Conservation (phyloP, 331 rosid species). For the Phaseolus coccineus region DNA sequence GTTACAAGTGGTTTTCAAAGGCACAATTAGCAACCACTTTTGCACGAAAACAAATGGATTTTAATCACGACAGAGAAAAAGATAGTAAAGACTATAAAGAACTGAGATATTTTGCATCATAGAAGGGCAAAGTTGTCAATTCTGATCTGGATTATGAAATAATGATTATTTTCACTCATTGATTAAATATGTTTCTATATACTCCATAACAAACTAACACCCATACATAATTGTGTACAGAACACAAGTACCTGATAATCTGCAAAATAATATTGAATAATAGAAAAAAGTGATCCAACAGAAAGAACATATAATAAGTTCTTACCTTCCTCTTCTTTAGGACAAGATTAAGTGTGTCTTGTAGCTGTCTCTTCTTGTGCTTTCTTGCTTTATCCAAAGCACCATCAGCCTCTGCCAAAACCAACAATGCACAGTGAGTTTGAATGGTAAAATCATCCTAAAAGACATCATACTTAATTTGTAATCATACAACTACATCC, state of each 20-base stretch:
- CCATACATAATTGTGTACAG: constrained; percentile 22
- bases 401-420: constrained; percentile 95
- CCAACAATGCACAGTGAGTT: constrained; percentile 36
- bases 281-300: constrained; percentile 19
- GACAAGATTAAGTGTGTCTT: constrained; percentile 93
- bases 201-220: constrained; percentile 6
- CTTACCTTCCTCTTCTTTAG: constrained; percentile 90
- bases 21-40: constrained; percentile 41
- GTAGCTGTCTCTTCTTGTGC: constrained; percentile 97
- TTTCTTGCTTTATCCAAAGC: constrained; percentile 99
- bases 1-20: constrained; percentile 45
- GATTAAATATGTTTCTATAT: background rate
- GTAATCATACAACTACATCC: constrained; percentile 20
- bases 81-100: constrained; percentile 9
- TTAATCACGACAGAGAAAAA: constrained; percentile 20
- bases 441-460: constrained; percentile 1
- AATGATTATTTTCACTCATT: constrained; percentile 6
- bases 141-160: constrained; percentile 8
- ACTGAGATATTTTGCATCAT: constrained; percentile 7
- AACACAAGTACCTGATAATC: constrained; percentile 34
- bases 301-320: constrained; percentile 10
- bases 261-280: constrained; percentile 33
- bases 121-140: constrained; percentile 32
- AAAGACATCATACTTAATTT: constrained; percentile 15
- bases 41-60: constrained; percentile 22